phyloP scores from a whole-genome alignment of 805 yeast species.

The Kluyveromyces aestuarii region DNA sequence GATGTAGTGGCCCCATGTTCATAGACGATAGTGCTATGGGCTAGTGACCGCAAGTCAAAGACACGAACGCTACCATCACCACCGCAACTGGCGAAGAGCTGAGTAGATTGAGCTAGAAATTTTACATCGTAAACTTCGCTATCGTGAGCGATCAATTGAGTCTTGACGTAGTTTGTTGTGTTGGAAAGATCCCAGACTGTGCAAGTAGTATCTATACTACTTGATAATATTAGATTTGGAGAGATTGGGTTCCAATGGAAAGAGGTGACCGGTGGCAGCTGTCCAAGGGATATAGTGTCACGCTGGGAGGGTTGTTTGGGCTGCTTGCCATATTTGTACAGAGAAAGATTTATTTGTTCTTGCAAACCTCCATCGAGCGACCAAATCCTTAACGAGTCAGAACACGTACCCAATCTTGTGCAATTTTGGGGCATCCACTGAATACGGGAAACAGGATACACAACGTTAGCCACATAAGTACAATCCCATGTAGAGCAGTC shows the following conservation, averaged over 20 bases:
- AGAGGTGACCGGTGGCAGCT: slow-evolving; percentile 80
- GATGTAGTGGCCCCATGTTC: slow-evolving; percentile 40
- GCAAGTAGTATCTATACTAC: slow-evolving; percentile 93
- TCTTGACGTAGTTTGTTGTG: slow-evolving; percentile 52
- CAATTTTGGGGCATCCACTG: slow-evolving; percentile 29
- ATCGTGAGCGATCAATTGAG: slow-evolving; percentile 95
- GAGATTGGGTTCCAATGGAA: slow-evolving; percentile 86
- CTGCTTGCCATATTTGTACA: slow-evolving; percentile 35
- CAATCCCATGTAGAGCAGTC: slow-evolving; percentile 73
- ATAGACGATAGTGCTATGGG: slow-evolving; percentile 89
- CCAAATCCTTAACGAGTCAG: slow-evolving; percentile 28
- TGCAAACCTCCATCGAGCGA: slow-evolving; percentile 24
- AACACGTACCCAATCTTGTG: slow-evolving; percentile 28
- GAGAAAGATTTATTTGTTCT: slow-evolving; percentile 34
- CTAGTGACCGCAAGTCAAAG: slow-evolving; percentile 80
- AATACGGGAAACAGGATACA: slow-evolving; percentile 25
- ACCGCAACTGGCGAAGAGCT: slow-evolving; percentile 82
- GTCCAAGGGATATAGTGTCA: slow-evolving; percentile 14
- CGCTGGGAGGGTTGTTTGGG: slow-evolving; percentile 30
- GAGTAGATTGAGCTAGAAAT: slow-evolving; percentile 61
- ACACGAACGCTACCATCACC: slow-evolving; percentile 92
- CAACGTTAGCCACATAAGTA: slow-evolving; percentile 21
- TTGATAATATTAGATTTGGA: slow-evolving; percentile 63
- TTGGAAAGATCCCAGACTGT: slow-evolving; percentile 77
- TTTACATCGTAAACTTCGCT: slow-evolving; percentile 89